Evolutionary conservation across 805 yeast species (phyloP), one percentile per base, ranked within the genome.

Genomic region (Kuraishia borneana): DNA sequence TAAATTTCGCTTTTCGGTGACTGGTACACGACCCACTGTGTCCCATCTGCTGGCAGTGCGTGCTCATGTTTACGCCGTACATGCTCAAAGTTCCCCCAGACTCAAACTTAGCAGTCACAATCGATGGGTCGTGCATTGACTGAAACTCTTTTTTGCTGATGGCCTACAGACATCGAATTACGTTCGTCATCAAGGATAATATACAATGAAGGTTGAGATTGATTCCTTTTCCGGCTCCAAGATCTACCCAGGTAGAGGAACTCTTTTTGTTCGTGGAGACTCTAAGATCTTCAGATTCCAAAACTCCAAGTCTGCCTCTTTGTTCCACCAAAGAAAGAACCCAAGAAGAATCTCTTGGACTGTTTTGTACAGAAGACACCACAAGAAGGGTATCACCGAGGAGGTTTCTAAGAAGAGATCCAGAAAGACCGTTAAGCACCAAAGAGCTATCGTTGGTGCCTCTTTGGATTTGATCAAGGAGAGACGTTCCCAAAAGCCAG

Each of bases 201-300:
- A 35, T 36, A 68, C 59, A 73, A 92, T 92, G 98, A 92, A 92
- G 95, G 84, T 92, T 72, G 98, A 92, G 83, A 74, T 89, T 75
- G 97, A 92, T 72, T 83, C 97, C 64, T 92, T 92, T 77, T 89
- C 98, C 60, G 98, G 98, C 70, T 71, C 89, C 62, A 92, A 89
- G 76, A 89, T 92, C 79, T 92, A 89, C 94, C 98, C 98, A 76
- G 99, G 98, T 73, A 85, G 96, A 79, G 97, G 98, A 73, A 85
- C 94, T 65, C 80, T 92, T 68, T 92, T 84, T 65, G 87, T 92
- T 70, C 87, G 99, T 74, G 97, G 97, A 60, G 99, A 92, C 85
- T 88, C 97, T 63, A 92, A 92, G 80, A 70, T 88, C 61, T 92
- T 92, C 95, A 88, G 99, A 80, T 92, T 92, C 92, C 94, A 83